phyloP scores from a whole-genome alignment of 2,329 filamentous ascomycete genomes.

The Ramichloridium luteum region DNA sequence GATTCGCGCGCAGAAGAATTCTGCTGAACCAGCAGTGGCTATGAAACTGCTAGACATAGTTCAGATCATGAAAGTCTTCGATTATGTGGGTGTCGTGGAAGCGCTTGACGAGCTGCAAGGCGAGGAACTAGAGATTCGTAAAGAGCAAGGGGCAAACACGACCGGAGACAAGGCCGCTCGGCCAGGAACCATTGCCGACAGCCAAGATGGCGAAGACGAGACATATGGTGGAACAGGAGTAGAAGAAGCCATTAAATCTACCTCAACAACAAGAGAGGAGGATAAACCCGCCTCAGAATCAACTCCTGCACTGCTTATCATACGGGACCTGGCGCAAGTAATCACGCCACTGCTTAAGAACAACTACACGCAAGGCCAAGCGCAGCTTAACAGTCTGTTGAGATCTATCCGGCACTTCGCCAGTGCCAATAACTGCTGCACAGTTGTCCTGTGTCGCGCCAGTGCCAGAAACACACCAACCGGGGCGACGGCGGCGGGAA shows the following conservation, averaged over 20 bases:
- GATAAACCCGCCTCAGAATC: background rate
- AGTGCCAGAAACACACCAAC: constrained; percentile 12
- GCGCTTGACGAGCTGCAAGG: constrained; percentile 33
- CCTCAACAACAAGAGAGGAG: background rate
- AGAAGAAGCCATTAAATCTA: background rate
- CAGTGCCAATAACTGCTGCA: constrained; percentile 25
- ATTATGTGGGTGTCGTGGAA: constrained; percentile 37
- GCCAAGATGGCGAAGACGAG: constrained; percentile 27
- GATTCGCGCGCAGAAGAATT: constrained; percentile 16
- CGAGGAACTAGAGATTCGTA: constrained; percentile 20
- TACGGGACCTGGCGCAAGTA: constrained; percentile 20
- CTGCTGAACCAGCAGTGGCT: too few relatives aligned
- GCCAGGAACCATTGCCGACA: constrained; percentile 23
- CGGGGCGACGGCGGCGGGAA: too few relatives aligned
- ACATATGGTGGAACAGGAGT: constrained; percentile 24
- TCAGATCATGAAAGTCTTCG: constrained; percentile 40
- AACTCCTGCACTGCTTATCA: constrained; percentile 12
- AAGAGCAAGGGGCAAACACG: background rate
- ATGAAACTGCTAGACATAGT: constrained; percentile 31
- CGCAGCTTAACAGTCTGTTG: constrained; percentile 31
- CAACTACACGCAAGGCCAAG: constrained; percentile 26
- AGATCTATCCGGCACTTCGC: constrained; percentile 30
- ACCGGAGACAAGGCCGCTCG: constrained; percentile 4
- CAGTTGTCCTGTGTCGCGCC: constrained; percentile 12
- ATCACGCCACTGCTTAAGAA: constrained; percentile 19